These are phyloP conservation scores for Amyloporia xantha DNA, from an alignment of 768 basidiomycete species.

Conservation along the genomic window DNA sequence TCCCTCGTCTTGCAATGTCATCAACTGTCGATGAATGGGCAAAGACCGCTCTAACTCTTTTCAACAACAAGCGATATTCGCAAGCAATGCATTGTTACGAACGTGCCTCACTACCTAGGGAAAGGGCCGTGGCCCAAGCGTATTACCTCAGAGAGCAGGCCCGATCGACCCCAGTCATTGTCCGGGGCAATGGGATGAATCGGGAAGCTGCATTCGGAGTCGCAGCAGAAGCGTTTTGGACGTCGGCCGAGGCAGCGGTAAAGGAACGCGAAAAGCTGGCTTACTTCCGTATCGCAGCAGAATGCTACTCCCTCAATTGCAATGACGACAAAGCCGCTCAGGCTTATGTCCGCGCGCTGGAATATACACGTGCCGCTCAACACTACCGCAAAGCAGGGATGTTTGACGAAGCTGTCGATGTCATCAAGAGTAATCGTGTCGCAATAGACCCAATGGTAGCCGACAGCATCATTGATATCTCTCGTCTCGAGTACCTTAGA, in stretches of 20 bases:
- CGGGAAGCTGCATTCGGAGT: constrained; percentile 29
- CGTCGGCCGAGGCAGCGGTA: constrained; percentile 30
- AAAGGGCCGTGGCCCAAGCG: constrained; percentile 43
- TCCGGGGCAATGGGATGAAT: constrained; percentile 14
- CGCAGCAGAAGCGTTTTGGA: constrained; percentile 46
- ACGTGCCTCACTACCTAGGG: constrained; percentile 36
- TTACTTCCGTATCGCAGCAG: constrained; percentile 18
- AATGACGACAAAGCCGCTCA: constrained; percentile 35
- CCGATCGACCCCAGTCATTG: constrained; percentile 22
- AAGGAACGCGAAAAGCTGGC: constrained; percentile 21
- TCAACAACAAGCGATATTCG: constrained; percentile 38
- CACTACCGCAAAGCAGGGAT: constrained; percentile 42
- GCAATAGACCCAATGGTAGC: constrained; percentile 27
- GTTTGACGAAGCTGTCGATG: constrained; percentile 48
- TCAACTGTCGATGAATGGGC: constrained; percentile 47
- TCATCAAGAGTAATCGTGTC: constrained; percentile 31
- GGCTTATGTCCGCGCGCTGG: constrained; percentile 34
- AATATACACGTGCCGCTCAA: constrained; percentile 38
- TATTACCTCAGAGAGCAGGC: constrained; percentile 51
- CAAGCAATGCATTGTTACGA: constrained; percentile 52
- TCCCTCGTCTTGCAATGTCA: constrained; percentile 47
- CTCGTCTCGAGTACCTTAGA: constrained; percentile 40
- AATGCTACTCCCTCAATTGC: constrained; percentile 22
- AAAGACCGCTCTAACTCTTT: constrained; percentile 32
- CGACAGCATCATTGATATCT: constrained; percentile 35